Evolutionary conservation across 768 basidiomycete species (phyloP), one percentile per base, ranked within the genome.

Genomic region (Dendrothele bispora): DNA sequence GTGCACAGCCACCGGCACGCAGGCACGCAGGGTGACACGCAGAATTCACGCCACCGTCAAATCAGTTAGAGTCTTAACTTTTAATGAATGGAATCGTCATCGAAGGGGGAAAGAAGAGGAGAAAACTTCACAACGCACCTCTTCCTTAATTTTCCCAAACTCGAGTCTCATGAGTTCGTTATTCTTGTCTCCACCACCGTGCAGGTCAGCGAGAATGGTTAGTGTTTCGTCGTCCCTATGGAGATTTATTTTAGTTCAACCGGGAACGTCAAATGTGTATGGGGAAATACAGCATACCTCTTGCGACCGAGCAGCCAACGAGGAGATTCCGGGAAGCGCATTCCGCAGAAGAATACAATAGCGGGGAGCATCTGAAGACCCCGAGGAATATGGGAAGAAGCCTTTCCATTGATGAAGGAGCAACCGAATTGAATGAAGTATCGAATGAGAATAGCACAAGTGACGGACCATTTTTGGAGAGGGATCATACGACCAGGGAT

Each of bases 371-470:
- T 76, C 61, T 89, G 88, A 22, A 89, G 65, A 45, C 83, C 83
- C 85, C 86, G 87, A 10, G 87, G 88, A 53, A 89, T 84, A 17
- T 86, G 82, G 77, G 88, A 90, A 0, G 85, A 86, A 0, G 85
- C 84, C 11, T 61, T 70, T 26, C 86, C 83, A 17, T 82, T 64
- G 60, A 88, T 84, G 61, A 83, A 83, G 7, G 84, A 87, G 61
- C 83, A 84, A 7, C 85, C 86, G 50, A 86, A 86, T 55, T 86
- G 79, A 53, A 86, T 74, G 61, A 86, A 86, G 67, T 88, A 82
- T 52, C 86, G 86, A 32, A 88, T 63, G 55, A 85, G 69, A 58
- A 86, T 87, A 65, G 84, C 84, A 83, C 88, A 86, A 0, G 85
- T 86, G 58, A 86, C 52, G 29, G 43, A 68, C 79, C 86, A 88